phyloP scores from a whole-genome alignment of 331 rosid genomes.

The Quercus phellos region DNA sequence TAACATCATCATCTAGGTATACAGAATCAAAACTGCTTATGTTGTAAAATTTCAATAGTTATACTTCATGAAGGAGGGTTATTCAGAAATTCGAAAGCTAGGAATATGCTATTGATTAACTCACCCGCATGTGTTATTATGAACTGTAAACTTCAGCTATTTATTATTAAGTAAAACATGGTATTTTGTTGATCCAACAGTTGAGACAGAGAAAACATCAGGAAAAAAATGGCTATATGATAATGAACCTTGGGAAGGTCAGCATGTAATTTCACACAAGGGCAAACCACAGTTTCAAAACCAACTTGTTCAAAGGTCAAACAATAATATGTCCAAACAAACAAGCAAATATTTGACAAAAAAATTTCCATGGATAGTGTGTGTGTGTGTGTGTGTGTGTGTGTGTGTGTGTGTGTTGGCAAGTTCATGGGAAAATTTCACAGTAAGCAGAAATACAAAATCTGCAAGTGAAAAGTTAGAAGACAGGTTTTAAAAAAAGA shows the following conservation, averaged over 20 bases:
- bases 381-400: too few relatives aligned
- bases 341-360: not conserved
- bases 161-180: not conserved
- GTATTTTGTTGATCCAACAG: not conserved
- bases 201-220: not conserved
- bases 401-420: too few relatives aligned
- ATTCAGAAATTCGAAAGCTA: not conserved
- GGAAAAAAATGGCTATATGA: not conserved
- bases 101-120: not conserved
- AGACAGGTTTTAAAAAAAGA: not conserved
- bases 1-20: constrained; percentile 52
- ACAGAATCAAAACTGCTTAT: constrained; percentile 54
- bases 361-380: too few relatives aligned
- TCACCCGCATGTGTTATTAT: not conserved
- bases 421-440: not conserved
- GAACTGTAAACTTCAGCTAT: not conserved
- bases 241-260: not conserved
- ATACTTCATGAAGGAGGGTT: not conserved
- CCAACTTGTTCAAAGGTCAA: not conserved
- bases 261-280: not conserved
- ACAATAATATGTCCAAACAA: not conserved
- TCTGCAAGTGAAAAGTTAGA: not conserved
- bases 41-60: not conserved
- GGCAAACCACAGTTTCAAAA: not conserved
- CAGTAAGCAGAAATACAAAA: not conserved